Evolutionary conservation across 2,329 filamentous ascomycete genomes (phyloP), one percentile per base, ranked within the genome.

Genomic region (Colletotrichum filicis): DNA sequence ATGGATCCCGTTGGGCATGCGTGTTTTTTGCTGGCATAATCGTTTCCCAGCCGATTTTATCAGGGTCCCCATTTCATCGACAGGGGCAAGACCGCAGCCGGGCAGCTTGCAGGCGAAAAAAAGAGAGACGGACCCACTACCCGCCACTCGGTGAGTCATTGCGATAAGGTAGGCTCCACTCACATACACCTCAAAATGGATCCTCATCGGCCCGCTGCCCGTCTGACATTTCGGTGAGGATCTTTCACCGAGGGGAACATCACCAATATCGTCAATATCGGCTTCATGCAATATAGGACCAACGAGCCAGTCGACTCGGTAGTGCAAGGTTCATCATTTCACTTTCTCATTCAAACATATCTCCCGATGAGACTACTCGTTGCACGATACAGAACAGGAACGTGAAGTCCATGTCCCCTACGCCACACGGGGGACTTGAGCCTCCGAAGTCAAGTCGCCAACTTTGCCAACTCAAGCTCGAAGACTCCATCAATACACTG

Each of bases 81-180:
- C 42, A 49, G 42, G 42, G 42, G 42, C 42, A 49, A 49, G 14
- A 12, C 28, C 32, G 61, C 60, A 63, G 12, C 24, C 35, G 30
- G 3, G 28, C 37, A 19, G 37, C 37, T 42, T 42, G 37, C 37
- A 42, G 37, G 14, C 37, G 37, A 42, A 16, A 6, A 42, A 42
- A 19, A 42, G 11, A 42, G 35, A 42, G 35, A 52, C 12, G 35
- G 60, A 22, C 61, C 61, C 61, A 64, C 61, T 35, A 64, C 61
- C 60, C 60, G 60, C 60, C 60, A 63, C 60, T 30, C 30, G 16
- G 61, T 64, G 61, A 64, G 46, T 64, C 61, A 64, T 64, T 26
- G 28, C 52, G 61, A 64, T 64, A 64, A 64, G 61, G 28, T 49
- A n/a, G n/a, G 46, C 9, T 35, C 61, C 61, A 64, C 61, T 53